Evolutionary conservation across 1,139 yeast genomes (phyloP), one percentile per base, ranked within the genome.

Genomic region (Pichia sp.): DNA sequence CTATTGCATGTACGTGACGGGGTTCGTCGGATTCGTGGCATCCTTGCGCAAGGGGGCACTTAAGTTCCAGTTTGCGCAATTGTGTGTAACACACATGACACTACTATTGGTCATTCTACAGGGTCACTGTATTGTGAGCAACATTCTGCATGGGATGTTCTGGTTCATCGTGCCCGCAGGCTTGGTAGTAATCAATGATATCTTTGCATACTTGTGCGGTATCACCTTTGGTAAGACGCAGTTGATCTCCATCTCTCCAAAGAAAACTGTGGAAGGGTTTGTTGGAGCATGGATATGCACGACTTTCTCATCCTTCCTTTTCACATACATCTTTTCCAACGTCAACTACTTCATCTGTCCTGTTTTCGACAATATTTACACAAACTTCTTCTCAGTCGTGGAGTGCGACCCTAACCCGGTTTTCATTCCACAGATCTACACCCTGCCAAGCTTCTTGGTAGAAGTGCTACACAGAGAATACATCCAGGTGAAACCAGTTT

Each of bases 211-310:
- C 67, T 75, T 93, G 54, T 93, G 98, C 72, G 99, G 99, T 48
- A 93, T 93, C 60, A 88, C 98, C 1, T 90, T 93, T 72, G 99
- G 99, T 49, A 81, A 78, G 58, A 91, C 98, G 47, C 96, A 88
- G 66, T 80, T 93, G 64, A 89, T 95, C 63, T 91, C 87, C 53
- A 88, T 93, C 59, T 88, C 96, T 16, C 99, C 99, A 49, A 93
- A 93, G 70, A 93, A 93, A 72, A 93, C 99, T 1, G 91, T 91
- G 26, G 99, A 93, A 71, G 99, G 99, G 2, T 93, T 93, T 66
- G 72, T 91, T 46, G 99, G 99, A 50, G 99, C 98, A 22, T 93
- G 99, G 99, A 71, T 89, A 48, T 91, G 95, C 67, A 93, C 99
- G 12, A 83, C 88, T 7, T 57, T 87, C 47, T 83, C 88, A 55